Evolutionary conservation across 768 basidiomycete species (phyloP), one percentile per base, ranked within the genome.

Genomic region (Agaricus subrufescens): DNA sequence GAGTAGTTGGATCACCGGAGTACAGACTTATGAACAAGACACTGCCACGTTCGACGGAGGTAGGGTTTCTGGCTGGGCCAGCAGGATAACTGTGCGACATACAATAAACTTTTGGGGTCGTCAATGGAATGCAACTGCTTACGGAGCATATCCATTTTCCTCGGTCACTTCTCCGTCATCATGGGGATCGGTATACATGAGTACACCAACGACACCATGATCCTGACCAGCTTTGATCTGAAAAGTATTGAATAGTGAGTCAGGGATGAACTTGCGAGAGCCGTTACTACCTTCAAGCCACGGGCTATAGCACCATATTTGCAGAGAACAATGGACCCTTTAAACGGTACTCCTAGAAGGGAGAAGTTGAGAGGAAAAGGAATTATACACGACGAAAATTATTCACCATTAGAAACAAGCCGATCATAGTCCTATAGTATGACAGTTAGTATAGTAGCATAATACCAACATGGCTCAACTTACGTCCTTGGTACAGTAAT

Each of bases 31-130:
- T 69, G 67, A 78, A 87, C 63, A 86, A 82, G 0, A 91, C 91
- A 44, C 86, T 88, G 23, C 94, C 94, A 50, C 94, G 82, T 66
- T 97, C 85, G 9, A 97, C 88, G 14, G 87, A 83, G 4, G 81
- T 82, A 0, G 88, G 88, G 69, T 92, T 90, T 50, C 92, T 79
- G 34, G 94, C 94, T 19, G 94, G 94, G 2, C 95, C 94, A 23
- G 79, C 71, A 1, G 95, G 95, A 64, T 92, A 89, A 25, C 64
- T 65, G 44, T 15, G 15, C 6, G 19, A 19, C 19, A 19, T 19
- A 19, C 19, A 19, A 38, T 19, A 14, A 3, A 23, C 19, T 29
- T 27, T 14, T 25, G 25, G 38, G 19, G 6, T 11, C 27, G 39
- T 15, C 43, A 30, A 52, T 1, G 29, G 25, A 44, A 27, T 10